These are phyloP conservation scores for Abrus pulchellus DNA, from an alignment of 306 rosid species.

Conservation along the genomic window DNA sequence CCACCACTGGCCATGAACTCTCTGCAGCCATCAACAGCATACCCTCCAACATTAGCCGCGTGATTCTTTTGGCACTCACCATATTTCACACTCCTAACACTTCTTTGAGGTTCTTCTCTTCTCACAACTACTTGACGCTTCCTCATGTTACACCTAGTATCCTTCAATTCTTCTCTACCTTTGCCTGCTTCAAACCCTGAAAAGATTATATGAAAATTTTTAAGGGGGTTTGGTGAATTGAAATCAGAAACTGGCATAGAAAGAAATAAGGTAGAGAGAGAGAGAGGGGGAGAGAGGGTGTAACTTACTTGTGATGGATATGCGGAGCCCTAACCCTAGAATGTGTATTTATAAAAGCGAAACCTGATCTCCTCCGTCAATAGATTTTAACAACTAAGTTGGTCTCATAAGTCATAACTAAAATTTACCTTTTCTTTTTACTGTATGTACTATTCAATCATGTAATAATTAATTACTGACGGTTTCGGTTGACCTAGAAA, in stretches of 20 bases:
- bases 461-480: neutral
- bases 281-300: conserved; percentile 9
- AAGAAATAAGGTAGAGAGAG: conserved; percentile 26
- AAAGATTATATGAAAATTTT: neutral
- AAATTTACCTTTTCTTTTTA: neutral
- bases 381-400: conserved; percentile 26
- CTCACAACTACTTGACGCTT: conserved; percentile 87
- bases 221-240: conserved; percentile 26
- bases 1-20: conserved; percentile 88
- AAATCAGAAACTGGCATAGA: conserved; percentile 25
- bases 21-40: conserved; percentile 92
- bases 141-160: conserved; percentile 59
- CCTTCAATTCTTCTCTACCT: neutral
- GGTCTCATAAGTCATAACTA: conserved; percentile 39
- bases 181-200: conserved; percentile 28
- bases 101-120: conserved; percentile 63
- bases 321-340: conserved; percentile 82
- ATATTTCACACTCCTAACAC: conserved; percentile 65
- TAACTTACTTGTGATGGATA: conserved; percentile 45
- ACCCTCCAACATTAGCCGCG: conserved; percentile 88
- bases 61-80: conserved; percentile 97
- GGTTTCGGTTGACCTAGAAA: conserved; percentile 3
- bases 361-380: conserved; percentile 25
- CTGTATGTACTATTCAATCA: conserved; percentile 29
- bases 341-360: conserved; percentile 59